phyloP scores from a whole-genome alignment of 345 rosid species.

The Garcia nutans region DNA sequence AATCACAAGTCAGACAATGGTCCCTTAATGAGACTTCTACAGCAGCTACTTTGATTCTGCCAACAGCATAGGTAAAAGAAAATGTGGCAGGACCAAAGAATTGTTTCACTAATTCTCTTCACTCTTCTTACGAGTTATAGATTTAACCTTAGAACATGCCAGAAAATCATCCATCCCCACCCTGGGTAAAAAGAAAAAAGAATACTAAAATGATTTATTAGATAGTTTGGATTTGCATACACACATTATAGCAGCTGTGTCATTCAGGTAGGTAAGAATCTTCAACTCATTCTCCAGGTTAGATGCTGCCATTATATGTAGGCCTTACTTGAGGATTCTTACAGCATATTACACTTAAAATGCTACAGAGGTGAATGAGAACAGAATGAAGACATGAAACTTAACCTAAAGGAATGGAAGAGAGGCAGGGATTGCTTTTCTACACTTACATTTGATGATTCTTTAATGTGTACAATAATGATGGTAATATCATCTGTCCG shows the following conservation, averaged over 20 bases:
- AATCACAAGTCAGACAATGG: slow-evolving; percentile 4
- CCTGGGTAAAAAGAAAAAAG: not conserved
- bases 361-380: not conserved
- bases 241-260: not conserved
- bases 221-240: not conserved
- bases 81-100: not conserved
- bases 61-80: not conserved
- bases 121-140: not conserved
- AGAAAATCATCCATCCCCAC: not conserved
- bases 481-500: slow-evolving; percentile 98
- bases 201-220: not conserved
- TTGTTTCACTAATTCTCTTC: not conserved
- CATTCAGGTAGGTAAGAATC: not conserved
- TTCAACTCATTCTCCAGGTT: not conserved
- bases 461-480: slow-evolving; percentile 80
- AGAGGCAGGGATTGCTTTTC: slow-evolving; percentile 6
- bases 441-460: slow-evolving; percentile 52
- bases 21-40: not conserved
- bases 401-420: not conserved
- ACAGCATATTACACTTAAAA: not conserved
- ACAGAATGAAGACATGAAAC: not conserved
- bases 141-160: not conserved
- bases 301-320: not conserved
- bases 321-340: not conserved
- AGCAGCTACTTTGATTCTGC: not conserved